These are phyloP conservation scores for Daldinia decipiens DNA, from an alignment of 495 filamentous ascomycete species.

Conservation along the genomic window DNA sequence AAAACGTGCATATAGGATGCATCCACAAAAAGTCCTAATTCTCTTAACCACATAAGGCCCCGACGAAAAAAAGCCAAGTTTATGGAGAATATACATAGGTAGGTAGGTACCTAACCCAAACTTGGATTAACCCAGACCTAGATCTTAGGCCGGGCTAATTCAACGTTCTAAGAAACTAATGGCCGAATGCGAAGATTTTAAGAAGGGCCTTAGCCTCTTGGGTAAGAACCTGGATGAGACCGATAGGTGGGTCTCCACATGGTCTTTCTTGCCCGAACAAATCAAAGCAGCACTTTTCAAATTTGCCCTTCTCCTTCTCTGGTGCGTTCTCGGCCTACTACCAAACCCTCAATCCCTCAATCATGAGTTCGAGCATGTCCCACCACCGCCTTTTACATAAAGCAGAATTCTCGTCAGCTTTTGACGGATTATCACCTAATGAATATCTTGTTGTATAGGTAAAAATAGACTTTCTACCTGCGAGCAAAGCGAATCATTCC, in stretches of 20 bases:
- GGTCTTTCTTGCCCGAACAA: slow-evolving; percentile 26
- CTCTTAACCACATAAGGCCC: neutral
- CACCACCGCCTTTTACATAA: slow-evolving; percentile 35
- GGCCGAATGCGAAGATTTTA: slow-evolving; percentile 5
- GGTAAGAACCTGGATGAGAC: slow-evolving; percentile 32
- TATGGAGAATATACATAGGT: too few relatives aligned
- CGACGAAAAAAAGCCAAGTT: neutral
- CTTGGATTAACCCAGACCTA: neutral
- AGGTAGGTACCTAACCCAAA: slow-evolving; percentile 3
- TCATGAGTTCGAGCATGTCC: slow-evolving; percentile 38
- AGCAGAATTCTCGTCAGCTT: slow-evolving; percentile 28
- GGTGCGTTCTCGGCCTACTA: slow-evolving; percentile 37
- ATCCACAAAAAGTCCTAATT: too few relatives aligned
- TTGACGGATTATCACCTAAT: slow-evolving; percentile 29
- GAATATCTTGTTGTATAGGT: slow-evolving; percentile 19
- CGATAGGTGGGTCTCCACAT: slow-evolving; percentile 26
- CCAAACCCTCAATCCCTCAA: slow-evolving; percentile 26
- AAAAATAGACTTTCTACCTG: slow-evolving; percentile 7
- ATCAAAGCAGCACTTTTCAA: slow-evolving; percentile 27
- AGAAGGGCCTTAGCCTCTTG: slow-evolving; percentile 16
- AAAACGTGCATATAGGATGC: neutral
- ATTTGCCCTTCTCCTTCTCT: slow-evolving; percentile 26
- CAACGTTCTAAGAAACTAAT: neutral
- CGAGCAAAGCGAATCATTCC: slow-evolving; percentile 9
- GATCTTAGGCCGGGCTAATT: neutral